Evolutionary conservation across 805 yeast species (phyloP).

Genomic region (Teunomyces kruisii): DNA sequence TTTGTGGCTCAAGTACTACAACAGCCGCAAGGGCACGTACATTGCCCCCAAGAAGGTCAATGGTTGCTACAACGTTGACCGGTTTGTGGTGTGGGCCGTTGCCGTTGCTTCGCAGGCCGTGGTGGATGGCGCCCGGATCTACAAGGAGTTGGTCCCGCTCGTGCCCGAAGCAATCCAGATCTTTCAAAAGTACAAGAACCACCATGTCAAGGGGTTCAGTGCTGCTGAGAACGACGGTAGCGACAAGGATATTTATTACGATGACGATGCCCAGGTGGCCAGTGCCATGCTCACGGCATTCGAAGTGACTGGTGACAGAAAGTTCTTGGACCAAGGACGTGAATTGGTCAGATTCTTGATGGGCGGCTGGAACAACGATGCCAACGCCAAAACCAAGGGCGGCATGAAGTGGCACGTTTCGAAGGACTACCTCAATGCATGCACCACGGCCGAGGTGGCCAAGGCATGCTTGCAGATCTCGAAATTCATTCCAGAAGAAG

Average conservation of each 20-base stretch:
- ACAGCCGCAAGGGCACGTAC: conserved; percentile 34
- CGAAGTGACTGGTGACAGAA: conserved; percentile 60
- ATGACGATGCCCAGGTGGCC: conserved; percentile 76
- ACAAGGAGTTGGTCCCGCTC: conserved; percentile 52
- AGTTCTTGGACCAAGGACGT: conserved; percentile 53
- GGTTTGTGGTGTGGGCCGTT: conserved; percentile 67
- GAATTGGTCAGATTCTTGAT: conserved; percentile 60
- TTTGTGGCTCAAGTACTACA: conserved; percentile 45
- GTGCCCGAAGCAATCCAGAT: conserved; percentile 52
- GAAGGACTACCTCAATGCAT: conserved; percentile 59
- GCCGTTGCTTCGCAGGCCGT: conserved; percentile 66
- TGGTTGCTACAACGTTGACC: conserved; percentile 50
- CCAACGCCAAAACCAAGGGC: conserved; percentile 46
- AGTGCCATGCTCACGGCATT: conserved; percentile 63
- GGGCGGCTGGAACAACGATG: conserved; percentile 59
- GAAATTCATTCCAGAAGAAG: conserved; percentile 50
- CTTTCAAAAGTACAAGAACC: conserved; percentile 52
- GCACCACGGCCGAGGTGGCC: conserved; percentile 69
- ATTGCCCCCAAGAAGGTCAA: conserved; percentile 37
- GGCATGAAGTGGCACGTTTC: conserved; percentile 69
- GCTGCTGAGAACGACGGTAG: conserved; percentile 62
- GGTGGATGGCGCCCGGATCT: conserved; percentile 59
- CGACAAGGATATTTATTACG: conserved; percentile 66
- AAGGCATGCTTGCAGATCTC: conserved; percentile 60
- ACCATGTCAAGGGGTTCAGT: conserved; percentile 54